Evolutionary conservation across 169 alveolate genomes (phyloP).

Genomic region (Plasmodium reichenowi): DNA sequence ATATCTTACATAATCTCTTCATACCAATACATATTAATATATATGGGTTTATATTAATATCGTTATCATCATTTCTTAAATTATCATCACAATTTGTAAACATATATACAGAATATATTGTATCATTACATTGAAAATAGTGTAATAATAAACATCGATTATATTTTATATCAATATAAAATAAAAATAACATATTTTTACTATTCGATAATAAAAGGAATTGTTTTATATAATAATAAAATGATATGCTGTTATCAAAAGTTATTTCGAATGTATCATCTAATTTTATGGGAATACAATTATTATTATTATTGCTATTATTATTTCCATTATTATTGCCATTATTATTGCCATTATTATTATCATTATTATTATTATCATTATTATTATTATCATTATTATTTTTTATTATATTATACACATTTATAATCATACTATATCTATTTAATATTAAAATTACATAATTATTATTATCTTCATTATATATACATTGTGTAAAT

Average conservation of each 20-base stretch:
- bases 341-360: no score
- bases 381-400: no score
- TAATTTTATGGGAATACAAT: neutral
- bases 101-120: slow-evolving; percentile 16
- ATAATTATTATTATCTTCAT: no score
- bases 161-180: slow-evolving; percentile 34
- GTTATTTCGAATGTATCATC: slow-evolving; percentile 1
- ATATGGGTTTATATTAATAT: neutral
- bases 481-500: no score
- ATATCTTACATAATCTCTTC: slow-evolving; percentile 11
- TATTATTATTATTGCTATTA: no score
- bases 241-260: neutral
- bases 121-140: neutral
- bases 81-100: neutral
- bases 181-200: slow-evolving; percentile 9
- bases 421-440: slow-evolving; percentile 13
- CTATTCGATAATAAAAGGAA: slow-evolving; percentile 17
- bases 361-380: no score
- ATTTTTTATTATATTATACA: neutral
- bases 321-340: no score
- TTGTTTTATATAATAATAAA: slow-evolving; percentile 22
- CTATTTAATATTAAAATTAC: neutral
- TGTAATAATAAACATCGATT: slow-evolving; percentile 9
- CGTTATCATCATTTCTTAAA: neutral
- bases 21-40: slow-evolving; percentile 38